Percentiles rank a stretch among this genome's conserved stretches.
These are phyloP conservation scores for Metroxylon sagu DNA, from an alignment of 176 grass and related monocot genomes.

Conservation along the genomic window DNA sequence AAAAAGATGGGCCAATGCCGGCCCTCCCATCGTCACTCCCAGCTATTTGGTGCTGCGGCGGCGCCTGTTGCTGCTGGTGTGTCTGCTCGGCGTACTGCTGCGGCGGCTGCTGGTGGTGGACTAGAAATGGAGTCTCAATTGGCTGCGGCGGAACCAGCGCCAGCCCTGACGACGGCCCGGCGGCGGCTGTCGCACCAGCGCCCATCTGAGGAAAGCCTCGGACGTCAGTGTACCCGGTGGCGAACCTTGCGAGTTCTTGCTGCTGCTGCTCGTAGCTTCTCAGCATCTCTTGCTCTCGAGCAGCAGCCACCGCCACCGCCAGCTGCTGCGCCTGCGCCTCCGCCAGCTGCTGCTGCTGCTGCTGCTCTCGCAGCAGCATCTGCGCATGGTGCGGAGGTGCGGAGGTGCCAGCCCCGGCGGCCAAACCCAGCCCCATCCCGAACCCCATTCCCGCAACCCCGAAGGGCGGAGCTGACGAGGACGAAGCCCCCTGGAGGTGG, in stretches of 20 bases:
- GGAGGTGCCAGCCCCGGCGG: background rate
- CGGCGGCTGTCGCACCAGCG: background rate
- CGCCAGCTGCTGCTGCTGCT: background rate
- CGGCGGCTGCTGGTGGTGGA: background rate
- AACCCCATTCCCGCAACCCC: conserved; percentile 9
- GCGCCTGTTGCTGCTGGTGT: conserved; percentile 1
- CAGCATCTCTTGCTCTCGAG: conserved; percentile 31
- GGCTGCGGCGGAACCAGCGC: conserved; percentile 6
- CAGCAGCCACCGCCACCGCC: conserved; percentile 20
- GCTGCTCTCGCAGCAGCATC: conserved; percentile 14
- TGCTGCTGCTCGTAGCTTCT: conserved; percentile 15
- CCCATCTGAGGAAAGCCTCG: conserved; percentile 4
- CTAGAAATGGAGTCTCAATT: conserved; percentile 19
- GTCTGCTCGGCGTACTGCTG: conserved; percentile 11
- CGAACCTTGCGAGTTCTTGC: background rate
- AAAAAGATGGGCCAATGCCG: background rate
- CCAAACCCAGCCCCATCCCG: conserved; percentile 25
- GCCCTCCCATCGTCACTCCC: conserved; percentile 24
- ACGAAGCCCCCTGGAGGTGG: background rate
- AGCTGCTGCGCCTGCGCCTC: background rate
- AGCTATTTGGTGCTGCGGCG: conserved; percentile 11
- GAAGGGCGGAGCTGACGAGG: conserved; percentile 3
- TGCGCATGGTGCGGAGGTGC: background rate
- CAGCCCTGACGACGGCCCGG: background rate
- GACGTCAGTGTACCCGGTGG: background rate